Evolutionary conservation across 2,329 filamentous ascomycete genomes (phyloP).

Genomic region (Penicillium vulpinum): DNA sequence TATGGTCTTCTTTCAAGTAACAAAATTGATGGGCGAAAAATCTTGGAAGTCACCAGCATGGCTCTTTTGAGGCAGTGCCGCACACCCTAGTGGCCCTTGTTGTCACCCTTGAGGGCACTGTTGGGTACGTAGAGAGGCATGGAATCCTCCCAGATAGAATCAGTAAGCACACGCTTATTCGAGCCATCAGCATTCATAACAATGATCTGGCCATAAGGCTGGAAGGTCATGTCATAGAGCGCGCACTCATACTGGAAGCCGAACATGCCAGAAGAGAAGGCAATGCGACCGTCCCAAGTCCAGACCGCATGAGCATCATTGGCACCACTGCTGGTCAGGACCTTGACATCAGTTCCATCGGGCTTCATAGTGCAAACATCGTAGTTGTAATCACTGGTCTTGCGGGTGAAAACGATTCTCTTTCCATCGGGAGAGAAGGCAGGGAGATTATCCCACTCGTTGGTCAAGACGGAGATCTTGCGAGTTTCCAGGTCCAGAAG

Average conservation of each 20-base stretch:
- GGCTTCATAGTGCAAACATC: slow-evolving; percentile 43
- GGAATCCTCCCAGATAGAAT: slow-evolving; percentile 36
- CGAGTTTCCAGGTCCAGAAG: slow-evolving; percentile 13
- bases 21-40: not conserved
- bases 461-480: slow-evolving; percentile 6
- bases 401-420: slow-evolving; percentile 19
- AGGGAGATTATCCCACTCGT: slow-evolving; percentile 16
- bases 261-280: slow-evolving; percentile 46
- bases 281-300: slow-evolving; percentile 44
- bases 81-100: not conserved
- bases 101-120: not conserved
- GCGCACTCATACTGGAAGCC: slow-evolving; percentile 47
- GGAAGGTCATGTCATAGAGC: slow-evolving; percentile 47
- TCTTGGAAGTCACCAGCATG: not conserved
- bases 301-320: slow-evolving; percentile 50
- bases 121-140: slow-evolving; percentile 26
- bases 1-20: not conserved
- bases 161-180: slow-evolving; percentile 30
- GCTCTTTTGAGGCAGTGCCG: too few species aligned
- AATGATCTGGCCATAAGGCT: slow-evolving; percentile 49
- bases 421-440: slow-evolving; percentile 14
- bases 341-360: slow-evolving; percentile 40
- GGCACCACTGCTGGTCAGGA: slow-evolving; percentile 15
- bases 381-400: slow-evolving; percentile 8
- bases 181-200: slow-evolving; percentile 47